Percentiles rank a stretch among this genome's conserved stretches.
These are phyloP conservation scores for Carallia brachiata DNA, from an alignment of 345 rosid species.

Conservation along the genomic window DNA sequence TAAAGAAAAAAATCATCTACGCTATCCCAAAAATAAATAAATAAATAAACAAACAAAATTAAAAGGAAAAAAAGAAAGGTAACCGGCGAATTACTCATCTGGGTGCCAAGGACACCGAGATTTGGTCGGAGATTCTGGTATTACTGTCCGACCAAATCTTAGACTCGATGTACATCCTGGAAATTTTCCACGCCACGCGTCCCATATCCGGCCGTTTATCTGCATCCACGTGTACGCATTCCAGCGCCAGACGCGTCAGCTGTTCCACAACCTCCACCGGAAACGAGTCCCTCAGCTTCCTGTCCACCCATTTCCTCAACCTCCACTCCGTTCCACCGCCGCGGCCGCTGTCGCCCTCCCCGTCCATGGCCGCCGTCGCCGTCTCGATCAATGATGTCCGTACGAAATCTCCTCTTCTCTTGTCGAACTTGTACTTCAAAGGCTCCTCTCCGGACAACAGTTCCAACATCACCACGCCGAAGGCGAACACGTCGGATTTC, in stretches of 20 bases:
- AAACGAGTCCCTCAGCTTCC: conserved; percentile 72
- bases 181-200: conserved; percentile 75
- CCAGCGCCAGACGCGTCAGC: conserved; percentile 55
- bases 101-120: conserved; percentile 66
- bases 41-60: neutral
- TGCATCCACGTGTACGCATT: conserved; percentile 64
- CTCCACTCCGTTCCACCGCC: conserved; percentile 28
- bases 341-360: neutral
- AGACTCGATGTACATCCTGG: conserved; percentile 62
- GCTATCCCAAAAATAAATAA: too few species aligned
- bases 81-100: conserved; percentile 31
- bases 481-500: conserved; percentile 73
- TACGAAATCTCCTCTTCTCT: conserved; percentile 37
- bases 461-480: conserved; percentile 80
- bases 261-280: conserved; percentile 67
- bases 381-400: conserved; percentile 65
- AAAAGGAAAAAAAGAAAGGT: neutral
- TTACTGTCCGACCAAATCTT: conserved; percentile 50
- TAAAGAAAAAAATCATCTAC: too few species aligned
- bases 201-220: conserved; percentile 75
- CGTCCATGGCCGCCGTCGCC: conserved; percentile 36
- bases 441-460: conserved; percentile 79
- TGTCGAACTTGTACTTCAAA: conserved; percentile 52
- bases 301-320: conserved; percentile 70
- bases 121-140: conserved; percentile 38